Conservation (phyloP, 768 basidiomycete species). For the Leccinum uliginosum region DNA sequence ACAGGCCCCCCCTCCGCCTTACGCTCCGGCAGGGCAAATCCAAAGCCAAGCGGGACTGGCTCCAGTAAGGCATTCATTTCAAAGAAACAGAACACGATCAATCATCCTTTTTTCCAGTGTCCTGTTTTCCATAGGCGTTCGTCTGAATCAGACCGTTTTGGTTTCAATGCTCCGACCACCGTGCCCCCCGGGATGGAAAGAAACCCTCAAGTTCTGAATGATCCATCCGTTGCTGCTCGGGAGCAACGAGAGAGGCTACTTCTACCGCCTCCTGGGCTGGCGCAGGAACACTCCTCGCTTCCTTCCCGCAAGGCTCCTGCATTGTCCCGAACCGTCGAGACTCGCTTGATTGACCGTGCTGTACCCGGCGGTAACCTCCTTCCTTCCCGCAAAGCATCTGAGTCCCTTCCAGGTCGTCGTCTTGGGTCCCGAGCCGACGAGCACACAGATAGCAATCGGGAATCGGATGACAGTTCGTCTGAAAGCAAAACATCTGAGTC, state of each 20-base stretch:
- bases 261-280: not conserved
- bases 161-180: not conserved
- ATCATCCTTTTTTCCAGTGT: too few relatives aligned
- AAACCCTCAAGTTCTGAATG: too few relatives aligned
- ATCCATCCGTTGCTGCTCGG: too few relatives aligned
- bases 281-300: not conserved
- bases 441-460: not conserved
- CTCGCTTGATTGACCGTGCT: not conserved
- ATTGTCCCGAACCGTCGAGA: not conserved
- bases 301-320: not conserved
- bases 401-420: not conserved
- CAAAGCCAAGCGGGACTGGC: not conserved
- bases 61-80: too few relatives aligned
- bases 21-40: not conserved
- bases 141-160: not conserved
- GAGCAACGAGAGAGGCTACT: not conserved
- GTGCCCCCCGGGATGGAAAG: not conserved
- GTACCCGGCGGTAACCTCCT: not conserved
- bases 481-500: too few relatives aligned
- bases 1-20: not conserved
- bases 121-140: not conserved
- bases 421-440: not conserved
- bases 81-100: too few relatives aligned
- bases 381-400: too few relatives aligned
- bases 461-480: not conserved